Evolutionary conservation across 2,329 filamentous ascomycete species (phyloP).

Genomic region (Tolypocladium amazonense): DNA sequence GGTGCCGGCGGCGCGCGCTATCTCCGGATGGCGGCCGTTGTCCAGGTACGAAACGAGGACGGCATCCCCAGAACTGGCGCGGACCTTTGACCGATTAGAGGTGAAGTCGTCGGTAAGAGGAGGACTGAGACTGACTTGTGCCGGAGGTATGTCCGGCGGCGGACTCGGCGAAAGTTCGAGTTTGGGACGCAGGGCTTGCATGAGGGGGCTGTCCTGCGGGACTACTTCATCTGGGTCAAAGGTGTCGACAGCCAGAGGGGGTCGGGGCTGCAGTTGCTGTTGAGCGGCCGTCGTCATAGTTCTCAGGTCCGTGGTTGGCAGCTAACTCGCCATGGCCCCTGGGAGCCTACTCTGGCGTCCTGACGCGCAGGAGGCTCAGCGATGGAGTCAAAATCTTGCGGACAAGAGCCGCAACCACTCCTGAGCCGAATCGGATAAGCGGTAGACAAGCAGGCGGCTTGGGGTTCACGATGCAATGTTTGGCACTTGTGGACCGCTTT

Average conservation of each 20-base stretch:
- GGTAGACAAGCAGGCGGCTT: background rate
- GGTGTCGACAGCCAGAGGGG: conserved; percentile 19
- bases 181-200: conserved; percentile 21
- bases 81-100: conserved; percentile 42
- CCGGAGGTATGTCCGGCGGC: conserved; percentile 23
- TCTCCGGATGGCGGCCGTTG: conserved; percentile 52
- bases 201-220: conserved; percentile 28
- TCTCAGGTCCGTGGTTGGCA: conserved; percentile 16
- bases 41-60: conserved; percentile 57
- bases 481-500: background rate
- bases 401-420: background rate
- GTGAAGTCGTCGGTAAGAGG: conserved; percentile 24
- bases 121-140: conserved; percentile 23
- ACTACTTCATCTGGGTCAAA: conserved; percentile 35
- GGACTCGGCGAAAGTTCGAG: conserved; percentile 21
- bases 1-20: conserved; percentile 46
- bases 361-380: background rate
- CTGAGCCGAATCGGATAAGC: background rate
- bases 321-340: conserved; percentile 24
- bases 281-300: conserved; percentile 29
- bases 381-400: background rate
- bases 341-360: background rate
- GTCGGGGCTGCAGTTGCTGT: conserved; percentile 19
- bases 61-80: conserved; percentile 49
- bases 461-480: background rate